These are phyloP conservation scores for Gymnopus androsaceus DNA, from an alignment of 1,284 basidiomycete species.

Conservation along the genomic window DNA sequence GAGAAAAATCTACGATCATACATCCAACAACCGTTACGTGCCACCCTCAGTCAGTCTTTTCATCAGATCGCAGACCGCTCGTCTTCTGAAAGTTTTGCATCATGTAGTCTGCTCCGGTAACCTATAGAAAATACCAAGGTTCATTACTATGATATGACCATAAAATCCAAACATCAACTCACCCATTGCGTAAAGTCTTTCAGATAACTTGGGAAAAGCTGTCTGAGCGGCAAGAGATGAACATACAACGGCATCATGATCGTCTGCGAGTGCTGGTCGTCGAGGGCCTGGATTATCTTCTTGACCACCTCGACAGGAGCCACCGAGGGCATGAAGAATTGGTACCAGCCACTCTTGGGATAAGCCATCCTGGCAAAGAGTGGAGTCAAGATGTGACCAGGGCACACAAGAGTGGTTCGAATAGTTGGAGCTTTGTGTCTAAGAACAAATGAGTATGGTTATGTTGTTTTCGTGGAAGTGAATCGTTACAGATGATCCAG, in stretches of 20 bases:
- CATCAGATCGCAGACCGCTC: slow-evolving; percentile 46
- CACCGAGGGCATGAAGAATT: slow-evolving; percentile 77
- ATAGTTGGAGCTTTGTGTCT: slow-evolving; percentile 75
- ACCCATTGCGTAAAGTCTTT: slow-evolving; percentile 76
- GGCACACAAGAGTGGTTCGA: slow-evolving; percentile 79
- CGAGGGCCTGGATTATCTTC: slow-evolving; percentile 75
- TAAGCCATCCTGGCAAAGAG: slow-evolving; percentile 68
- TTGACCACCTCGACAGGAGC: slow-evolving; percentile 77
- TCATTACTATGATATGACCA: slow-evolving; percentile 39
- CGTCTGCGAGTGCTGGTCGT: slow-evolving; percentile 72
- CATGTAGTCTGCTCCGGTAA: slow-evolving; percentile 38
- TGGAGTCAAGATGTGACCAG: slow-evolving; percentile 74
- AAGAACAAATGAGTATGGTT: slow-evolving; percentile 15
- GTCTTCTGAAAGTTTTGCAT: slow-evolving; percentile 51
- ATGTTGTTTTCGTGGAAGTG: neutral
- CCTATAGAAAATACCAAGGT: slow-evolving; percentile 40
- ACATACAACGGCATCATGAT: slow-evolving; percentile 77
- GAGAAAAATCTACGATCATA: neutral
- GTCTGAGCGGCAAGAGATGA: slow-evolving; percentile 57
- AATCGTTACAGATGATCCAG: slow-evolving; percentile 65
- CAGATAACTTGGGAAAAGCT: slow-evolving; percentile 67
- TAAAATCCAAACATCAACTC: slow-evolving; percentile 26
- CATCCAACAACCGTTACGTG: neutral
- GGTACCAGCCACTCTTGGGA: slow-evolving; percentile 53
- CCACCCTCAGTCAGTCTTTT: slow-evolving; percentile 26